Evolutionary conservation across 305 asterid species (phyloP).

Genomic region (Ruellia speciosa): DNA sequence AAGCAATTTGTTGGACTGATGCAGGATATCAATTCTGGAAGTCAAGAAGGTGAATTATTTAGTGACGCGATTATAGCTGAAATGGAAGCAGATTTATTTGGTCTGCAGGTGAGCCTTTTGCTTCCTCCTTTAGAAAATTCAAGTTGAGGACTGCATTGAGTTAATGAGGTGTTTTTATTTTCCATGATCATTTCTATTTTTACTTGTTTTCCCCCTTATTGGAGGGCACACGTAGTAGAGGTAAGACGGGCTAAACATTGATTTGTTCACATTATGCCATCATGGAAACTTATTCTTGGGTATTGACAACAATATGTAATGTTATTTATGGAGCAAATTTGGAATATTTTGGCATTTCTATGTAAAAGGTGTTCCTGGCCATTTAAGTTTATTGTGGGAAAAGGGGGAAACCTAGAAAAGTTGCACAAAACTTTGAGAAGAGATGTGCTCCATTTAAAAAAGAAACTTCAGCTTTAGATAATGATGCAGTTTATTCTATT

Average conservation of each 20-base stretch:
- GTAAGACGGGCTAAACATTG: background rate
- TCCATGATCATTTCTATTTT: background rate
- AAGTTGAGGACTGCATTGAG: constrained; percentile 11
- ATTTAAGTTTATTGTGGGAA: no score
- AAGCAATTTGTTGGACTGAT: constrained; percentile 23
- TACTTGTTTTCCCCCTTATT: no score
- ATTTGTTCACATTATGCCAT: constrained; percentile 11
- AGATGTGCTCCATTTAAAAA: no score
- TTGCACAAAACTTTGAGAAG: no score
- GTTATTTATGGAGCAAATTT: constrained; percentile 2
- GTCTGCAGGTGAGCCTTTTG: constrained; percentile 53
- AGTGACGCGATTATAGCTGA: constrained; percentile 76
- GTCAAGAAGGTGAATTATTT: constrained; percentile 31
- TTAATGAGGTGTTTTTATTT: background rate
- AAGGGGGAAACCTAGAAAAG: no score
- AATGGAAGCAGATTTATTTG: constrained; percentile 69
- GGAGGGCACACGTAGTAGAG: no score
- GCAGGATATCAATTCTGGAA: constrained; percentile 40
- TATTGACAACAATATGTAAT: background rate
- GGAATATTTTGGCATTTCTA: constrained; percentile 8
- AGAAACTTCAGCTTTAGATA: no score
- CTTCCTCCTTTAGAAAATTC: constrained; percentile 11
- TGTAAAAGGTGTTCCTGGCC: no score
- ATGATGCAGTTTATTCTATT: background rate
- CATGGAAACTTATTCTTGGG: constrained; percentile 6